Percentiles rank a stretch among this genome's conserved stretches.
Conservation (phyloP, 1,284 basidiomycete species). For the Naganishia liquefaciens region DNA sequence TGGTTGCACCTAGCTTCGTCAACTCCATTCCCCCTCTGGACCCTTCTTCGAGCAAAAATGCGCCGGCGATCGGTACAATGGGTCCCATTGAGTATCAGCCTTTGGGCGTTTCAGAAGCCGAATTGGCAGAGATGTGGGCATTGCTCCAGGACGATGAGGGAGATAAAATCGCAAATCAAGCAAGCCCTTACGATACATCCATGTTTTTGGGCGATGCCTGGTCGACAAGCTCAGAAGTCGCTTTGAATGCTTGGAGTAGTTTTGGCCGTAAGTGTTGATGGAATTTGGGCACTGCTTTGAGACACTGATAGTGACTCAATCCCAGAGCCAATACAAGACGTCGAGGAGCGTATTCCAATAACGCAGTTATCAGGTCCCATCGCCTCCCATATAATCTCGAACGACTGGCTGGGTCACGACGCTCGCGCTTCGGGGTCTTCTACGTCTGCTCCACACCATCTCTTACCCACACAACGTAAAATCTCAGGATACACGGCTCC, state of each 20-base stretch:
- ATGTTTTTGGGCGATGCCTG: constrained; percentile 21
- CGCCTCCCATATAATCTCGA: constrained; percentile 9
- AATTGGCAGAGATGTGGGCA: constrained; percentile 32
- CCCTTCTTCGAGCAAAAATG: neutral
- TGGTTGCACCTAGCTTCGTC: neutral
- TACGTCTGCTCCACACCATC: too few species aligned
- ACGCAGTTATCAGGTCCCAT: constrained; percentile 1
- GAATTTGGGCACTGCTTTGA: neutral
- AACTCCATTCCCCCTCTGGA: neutral
- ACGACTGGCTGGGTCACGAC: constrained; percentile 1
- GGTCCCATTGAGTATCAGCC: constrained; percentile 14
- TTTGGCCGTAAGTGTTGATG: constrained; percentile 7
- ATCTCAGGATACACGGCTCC: constrained; percentile 5
- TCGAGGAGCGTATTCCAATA: constrained; percentile 2
- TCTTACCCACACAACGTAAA: neutral
- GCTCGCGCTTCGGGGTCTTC: neutral
- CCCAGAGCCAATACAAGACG: constrained; percentile 11
- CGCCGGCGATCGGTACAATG: constrained; percentile 17
- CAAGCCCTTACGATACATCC: neutral
- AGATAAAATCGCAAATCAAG: neutral
- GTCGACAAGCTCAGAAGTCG: constrained; percentile 5
- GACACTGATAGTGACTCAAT: neutral
- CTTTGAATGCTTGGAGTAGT: constrained; percentile 12
- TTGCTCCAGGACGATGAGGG: constrained; percentile 26
- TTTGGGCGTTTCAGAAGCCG: constrained; percentile 25